phyloP scores from a whole-genome alignment of 2,329 filamentous ascomycete genomes.

The Aspergillus costaricaensis region DNA sequence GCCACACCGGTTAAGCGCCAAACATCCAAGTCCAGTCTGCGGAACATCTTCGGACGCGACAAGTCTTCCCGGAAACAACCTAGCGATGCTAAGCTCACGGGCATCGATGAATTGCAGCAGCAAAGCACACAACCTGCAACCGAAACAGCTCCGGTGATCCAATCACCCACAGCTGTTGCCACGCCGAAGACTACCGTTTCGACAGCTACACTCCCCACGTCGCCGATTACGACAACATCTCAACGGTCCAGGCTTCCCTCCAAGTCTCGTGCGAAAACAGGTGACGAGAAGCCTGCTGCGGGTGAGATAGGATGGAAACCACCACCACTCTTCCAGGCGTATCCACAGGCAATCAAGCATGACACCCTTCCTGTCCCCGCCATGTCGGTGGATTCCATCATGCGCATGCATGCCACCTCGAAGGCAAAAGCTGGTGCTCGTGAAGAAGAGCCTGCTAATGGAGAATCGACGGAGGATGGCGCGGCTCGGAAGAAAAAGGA shows the following conservation, averaged over 20 bases:
- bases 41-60: slow-evolving; percentile 40
- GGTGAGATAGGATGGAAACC: slow-evolving; percentile 58
- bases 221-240: slow-evolving; percentile 24
- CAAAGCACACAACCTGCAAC: slow-evolving; percentile 18
- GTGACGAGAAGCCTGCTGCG: slow-evolving; percentile 26
- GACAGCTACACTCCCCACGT: slow-evolving; percentile 26
- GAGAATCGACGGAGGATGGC: slow-evolving; percentile 24
- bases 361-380: slow-evolving; percentile 68
- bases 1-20: slow-evolving; percentile 34
- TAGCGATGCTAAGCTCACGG: slow-evolving; percentile 33
- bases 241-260: slow-evolving; percentile 22
- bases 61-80: slow-evolving; percentile 33
- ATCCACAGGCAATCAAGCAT: slow-evolving; percentile 78
- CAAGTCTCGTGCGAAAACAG: slow-evolving; percentile 23
- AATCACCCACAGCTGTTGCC: slow-evolving; percentile 29
- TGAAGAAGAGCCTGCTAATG: slow-evolving; percentile 19
- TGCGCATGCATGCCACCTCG: slow-evolving; percentile 54
- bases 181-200: slow-evolving; percentile 32
- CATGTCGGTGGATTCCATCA: slow-evolving; percentile 67
- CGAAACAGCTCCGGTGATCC: slow-evolving; percentile 20
- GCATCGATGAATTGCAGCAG: slow-evolving; percentile 35
- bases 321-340: slow-evolving; percentile 82
- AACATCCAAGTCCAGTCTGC: slow-evolving; percentile 40
- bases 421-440: slow-evolving; percentile 21
- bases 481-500: slow-evolving; percentile 36